Base-by-base conservation (phyloP, 164 flowering plant genomes). In the Taxillus chinensis region DNA sequence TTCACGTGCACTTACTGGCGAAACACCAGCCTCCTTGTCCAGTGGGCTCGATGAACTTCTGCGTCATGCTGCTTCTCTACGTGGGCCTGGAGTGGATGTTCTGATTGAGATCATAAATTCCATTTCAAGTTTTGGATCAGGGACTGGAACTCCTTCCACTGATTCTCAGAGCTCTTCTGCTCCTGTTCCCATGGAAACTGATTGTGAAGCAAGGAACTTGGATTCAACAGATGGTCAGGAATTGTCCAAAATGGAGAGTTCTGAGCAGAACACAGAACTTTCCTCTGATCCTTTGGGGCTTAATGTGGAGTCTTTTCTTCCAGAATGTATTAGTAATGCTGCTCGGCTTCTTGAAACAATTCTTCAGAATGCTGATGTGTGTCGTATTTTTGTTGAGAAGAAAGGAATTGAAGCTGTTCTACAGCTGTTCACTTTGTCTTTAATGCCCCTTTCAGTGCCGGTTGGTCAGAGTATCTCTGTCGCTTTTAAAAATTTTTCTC, bases 101-200 rank as follows among this genome's bases (percentile, higher is more conserved):
- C 67, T 89, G 66, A 80, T 89, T 72, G 95, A 87, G 74, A 84
- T 92, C 55, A 66, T 89, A 74, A 79, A 74, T 70, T 54, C 70
- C 49, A 83, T 89, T 62, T 70, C 64, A n/a, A 81, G 76, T 60
- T 78, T 89, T 69, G 98, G 96, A 41, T 79, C 83, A 68, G 84
- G 75, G 41, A 60, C 46, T 55, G 90, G 84, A 67, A 59, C 73
- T 59, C 63, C 70, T 7, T 61, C 85, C 7, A 39, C 68, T 60
- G 90, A 84, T 62, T 43, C 78, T 42, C 41, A 27, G 5, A 50
- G 74, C 65, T 67, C 79, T 64, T 71, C 80, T 14, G 16, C 70
- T 57, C 77, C 86, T 64, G 83, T 86, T 69, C 91, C 92, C 15
- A 89, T 92, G 98, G 96, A 89, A 71, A 89, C 90, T 45, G 91